Percentiles rank a stretch among this genome's conserved stretches.
These are phyloP conservation scores for Fistulinella cinereoalba DNA, from an alignment of 1,284 basidiomycete species.

Conservation along the genomic window DNA sequence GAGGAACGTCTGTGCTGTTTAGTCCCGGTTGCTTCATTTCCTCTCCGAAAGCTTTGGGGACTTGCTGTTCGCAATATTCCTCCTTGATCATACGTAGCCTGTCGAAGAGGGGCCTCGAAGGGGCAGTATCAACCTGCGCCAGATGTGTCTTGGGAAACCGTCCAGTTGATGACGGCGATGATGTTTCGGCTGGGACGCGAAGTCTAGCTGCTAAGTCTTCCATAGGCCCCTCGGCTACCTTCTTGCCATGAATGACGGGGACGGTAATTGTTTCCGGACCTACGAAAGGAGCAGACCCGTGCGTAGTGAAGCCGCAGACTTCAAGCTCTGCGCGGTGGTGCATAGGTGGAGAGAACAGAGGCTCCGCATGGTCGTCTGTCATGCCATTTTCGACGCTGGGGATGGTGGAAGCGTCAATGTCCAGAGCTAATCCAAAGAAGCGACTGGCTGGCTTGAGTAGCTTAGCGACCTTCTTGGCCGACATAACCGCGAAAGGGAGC, in stretches of 20 bases:
- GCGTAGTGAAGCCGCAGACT: not conserved
- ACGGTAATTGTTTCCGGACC: not conserved
- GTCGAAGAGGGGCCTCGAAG: not conserved
- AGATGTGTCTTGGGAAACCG: not conserved
- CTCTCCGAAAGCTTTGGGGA: not conserved
- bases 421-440: not conserved
- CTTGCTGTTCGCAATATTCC: not conserved
- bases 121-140: not conserved
- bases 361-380: not conserved
- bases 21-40: not conserved
- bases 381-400: not conserved
- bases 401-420: not conserved
- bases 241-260: not conserved
- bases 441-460: constrained; percentile 14
- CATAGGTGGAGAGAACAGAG: not conserved
- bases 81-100: constrained; percentile 9
- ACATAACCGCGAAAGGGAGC: constrained; percentile 14
- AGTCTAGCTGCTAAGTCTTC: not conserved
- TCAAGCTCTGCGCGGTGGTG: not conserved
- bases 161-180: not conserved
- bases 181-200: not conserved
- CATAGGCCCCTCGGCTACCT: not conserved
- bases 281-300: not conserved
- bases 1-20: not conserved
- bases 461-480: constrained; percentile 16